Evolutionary conservation across 208 protist genomes (phyloP).

Genomic region (Trichomonas tenax): DNA sequence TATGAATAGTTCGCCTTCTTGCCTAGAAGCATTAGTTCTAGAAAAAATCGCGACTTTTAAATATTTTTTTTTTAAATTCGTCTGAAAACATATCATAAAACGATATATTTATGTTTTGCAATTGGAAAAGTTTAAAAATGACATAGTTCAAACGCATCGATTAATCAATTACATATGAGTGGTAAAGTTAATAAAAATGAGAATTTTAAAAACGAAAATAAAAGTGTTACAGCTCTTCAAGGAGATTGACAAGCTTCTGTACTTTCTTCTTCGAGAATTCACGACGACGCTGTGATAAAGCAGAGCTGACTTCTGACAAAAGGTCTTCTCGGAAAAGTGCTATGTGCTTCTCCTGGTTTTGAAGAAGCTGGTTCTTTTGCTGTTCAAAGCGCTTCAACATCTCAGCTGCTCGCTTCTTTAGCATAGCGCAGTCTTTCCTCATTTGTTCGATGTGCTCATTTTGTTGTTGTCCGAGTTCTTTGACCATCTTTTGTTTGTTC

Average conservation of each 20-base stretch:
- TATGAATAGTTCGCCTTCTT: too few relatives aligned
- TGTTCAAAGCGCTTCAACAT: neutral
- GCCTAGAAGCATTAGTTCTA: too few relatives aligned
- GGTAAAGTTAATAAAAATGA: too few relatives aligned
- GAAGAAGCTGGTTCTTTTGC: neutral
- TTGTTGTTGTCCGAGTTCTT: neutral
- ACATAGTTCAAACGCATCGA: too few relatives aligned
- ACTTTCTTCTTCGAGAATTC: neutral
- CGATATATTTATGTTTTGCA: too few relatives aligned
- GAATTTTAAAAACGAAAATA: neutral
- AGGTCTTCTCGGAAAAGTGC: neutral
- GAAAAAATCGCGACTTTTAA: too few relatives aligned
- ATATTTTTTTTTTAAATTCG: too few relatives aligned
- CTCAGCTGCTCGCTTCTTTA: neutral
- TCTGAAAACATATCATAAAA: too few relatives aligned
- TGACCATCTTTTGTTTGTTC: neutral
- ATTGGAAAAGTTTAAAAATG: too few relatives aligned
- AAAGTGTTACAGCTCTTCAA: neutral
- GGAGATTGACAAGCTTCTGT: neutral
- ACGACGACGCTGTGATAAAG: neutral
- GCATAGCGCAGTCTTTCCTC: neutral
- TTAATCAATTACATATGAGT: too few relatives aligned
- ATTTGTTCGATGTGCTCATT: neutral
- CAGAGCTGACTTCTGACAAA: neutral
- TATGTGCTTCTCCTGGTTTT: conserved; percentile 11